Conservation (phyloP, 352 stramenopile species). For the Pythium monospermum region DNA sequence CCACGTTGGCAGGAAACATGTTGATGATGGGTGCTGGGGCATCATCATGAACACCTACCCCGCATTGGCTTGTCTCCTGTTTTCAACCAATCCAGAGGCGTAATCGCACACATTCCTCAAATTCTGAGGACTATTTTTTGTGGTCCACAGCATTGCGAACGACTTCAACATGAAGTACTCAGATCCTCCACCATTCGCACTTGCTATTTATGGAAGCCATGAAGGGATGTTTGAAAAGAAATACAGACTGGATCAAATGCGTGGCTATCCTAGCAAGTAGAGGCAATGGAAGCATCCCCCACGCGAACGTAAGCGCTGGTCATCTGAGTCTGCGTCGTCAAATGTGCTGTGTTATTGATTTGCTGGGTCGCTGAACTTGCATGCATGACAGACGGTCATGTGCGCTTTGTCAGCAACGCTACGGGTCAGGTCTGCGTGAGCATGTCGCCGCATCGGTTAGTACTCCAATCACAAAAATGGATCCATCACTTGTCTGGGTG, state of each 20-base stretch:
- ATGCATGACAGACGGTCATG: slow-evolving; percentile 45
- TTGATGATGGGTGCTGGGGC: too few species aligned
- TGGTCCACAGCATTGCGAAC: neutral
- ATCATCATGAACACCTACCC: too few species aligned
- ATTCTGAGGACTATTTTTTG: neutral
- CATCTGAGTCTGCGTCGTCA: neutral
- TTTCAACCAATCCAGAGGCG: too few species aligned
- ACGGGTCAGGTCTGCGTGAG: slow-evolving; percentile 40
- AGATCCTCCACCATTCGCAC: too few species aligned
- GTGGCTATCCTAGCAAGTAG: too few species aligned
- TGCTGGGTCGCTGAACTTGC: too few species aligned
- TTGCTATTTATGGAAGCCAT: too few species aligned
- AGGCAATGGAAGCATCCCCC: neutral
- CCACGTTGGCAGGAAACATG: too few species aligned
- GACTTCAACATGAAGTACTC: too few species aligned
- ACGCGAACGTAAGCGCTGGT: slow-evolving; percentile 1
- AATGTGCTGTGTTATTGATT: too few species aligned
- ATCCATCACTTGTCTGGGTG: neutral
- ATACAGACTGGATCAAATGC: too few species aligned
- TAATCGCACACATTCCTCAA: neutral
- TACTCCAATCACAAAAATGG: slow-evolving; percentile 4
- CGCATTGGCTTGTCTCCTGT: too few species aligned
- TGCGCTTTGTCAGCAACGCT: slow-evolving; percentile 43
- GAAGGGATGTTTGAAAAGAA: neutral
- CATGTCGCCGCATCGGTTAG: slow-evolving; percentile 43